Conservation (phyloP, 2,329 filamentous ascomycete genomes). For the Penicillium sp. region DNA sequence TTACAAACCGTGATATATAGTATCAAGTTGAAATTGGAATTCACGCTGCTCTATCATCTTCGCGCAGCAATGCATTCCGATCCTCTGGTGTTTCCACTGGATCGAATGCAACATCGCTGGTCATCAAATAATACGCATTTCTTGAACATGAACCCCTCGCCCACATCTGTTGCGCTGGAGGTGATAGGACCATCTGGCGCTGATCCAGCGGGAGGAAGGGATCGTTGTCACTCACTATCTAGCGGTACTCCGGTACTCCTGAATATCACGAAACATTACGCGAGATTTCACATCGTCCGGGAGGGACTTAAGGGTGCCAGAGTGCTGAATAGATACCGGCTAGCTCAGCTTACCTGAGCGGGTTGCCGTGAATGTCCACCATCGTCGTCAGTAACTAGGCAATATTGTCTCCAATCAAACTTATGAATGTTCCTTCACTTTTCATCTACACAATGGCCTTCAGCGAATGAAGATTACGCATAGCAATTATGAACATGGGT, state of each 20-base stretch:
- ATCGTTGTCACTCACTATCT: neutral
- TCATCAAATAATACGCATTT: neutral
- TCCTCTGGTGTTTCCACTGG: neutral
- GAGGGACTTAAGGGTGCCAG: too few relatives aligned
- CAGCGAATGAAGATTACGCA: too few relatives aligned
- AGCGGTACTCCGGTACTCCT: neutral
- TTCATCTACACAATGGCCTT: too few relatives aligned
- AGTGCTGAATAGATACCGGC: too few relatives aligned
- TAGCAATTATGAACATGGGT: too few relatives aligned
- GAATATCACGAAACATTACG: too few relatives aligned
- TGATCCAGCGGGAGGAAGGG: neutral
- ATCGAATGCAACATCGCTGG: neutral
- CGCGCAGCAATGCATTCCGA: neutral
- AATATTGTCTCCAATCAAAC: too few relatives aligned
- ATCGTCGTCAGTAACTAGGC: too few relatives aligned
- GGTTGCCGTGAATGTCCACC: too few relatives aligned
- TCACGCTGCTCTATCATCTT: neutral
- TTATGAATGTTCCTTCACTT: too few relatives aligned
- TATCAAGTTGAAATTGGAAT: neutral
- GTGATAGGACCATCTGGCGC: neutral
- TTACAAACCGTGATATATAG: neutral
- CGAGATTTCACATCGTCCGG: too few relatives aligned
- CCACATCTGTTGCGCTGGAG: neutral
- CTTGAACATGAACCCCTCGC: neutral
- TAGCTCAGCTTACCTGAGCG: too few relatives aligned